Conservation (phyloP, 352 stramenopile genomes). For the Peronosclerospora sorghi region DNA sequence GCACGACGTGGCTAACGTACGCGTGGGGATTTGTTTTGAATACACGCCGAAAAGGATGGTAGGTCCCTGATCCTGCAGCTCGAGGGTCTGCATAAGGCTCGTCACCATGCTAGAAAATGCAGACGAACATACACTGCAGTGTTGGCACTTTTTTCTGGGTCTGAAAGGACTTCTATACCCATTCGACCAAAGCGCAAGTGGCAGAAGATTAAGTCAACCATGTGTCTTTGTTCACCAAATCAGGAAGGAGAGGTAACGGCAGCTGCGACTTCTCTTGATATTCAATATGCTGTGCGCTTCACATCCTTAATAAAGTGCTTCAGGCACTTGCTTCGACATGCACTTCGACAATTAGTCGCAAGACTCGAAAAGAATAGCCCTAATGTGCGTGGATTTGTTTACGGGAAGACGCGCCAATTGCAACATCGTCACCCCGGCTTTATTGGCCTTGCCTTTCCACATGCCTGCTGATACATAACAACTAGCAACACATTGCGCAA, state of each 20-base stretch:
- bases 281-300: constrained; percentile 41
- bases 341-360: constrained; percentile 12
- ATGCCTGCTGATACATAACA: constrained; percentile 31
- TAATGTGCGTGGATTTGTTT: no score
- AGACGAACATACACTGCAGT: constrained; percentile 48
- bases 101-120: constrained; percentile 66
- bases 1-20: constrained; percentile 44
- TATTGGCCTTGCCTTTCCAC: constrained; percentile 23
- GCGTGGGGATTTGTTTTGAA: constrained; percentile 47
- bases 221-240: constrained; percentile 58
- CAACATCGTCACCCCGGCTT: no score
- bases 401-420: no score
- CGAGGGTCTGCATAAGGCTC: constrained; percentile 54
- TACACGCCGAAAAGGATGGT: constrained; percentile 41
- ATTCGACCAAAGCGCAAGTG: constrained; percentile 15
- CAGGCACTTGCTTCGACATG: constrained; percentile 51
- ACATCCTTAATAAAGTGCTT: constrained; percentile 57
- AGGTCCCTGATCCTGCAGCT: constrained; percentile 46
- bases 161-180: constrained; percentile 43
- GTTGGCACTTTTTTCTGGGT: constrained; percentile 57
- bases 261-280: constrained; percentile 23
- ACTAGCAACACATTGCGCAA: neutral
- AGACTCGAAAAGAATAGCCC: constrained; percentile 19
- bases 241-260: constrained; percentile 23
- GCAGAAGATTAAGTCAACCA: constrained; percentile 41